These are phyloP conservation scores for Phytophthora ramorum DNA, from an alignment of 352 stramenopile species.

Conservation along the genomic window DNA sequence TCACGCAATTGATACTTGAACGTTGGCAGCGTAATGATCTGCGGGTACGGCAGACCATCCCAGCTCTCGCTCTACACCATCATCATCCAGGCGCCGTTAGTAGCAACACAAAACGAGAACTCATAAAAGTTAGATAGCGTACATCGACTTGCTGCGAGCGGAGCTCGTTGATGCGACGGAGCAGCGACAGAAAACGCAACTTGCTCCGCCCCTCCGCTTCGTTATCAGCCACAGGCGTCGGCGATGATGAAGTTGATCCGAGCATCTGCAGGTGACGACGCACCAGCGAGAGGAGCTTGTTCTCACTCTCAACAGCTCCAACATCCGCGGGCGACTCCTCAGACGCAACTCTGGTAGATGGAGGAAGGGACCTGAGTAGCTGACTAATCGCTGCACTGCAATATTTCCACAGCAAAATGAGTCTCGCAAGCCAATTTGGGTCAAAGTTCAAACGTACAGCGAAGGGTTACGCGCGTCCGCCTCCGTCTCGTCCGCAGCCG, in stretches of 20 bases:
- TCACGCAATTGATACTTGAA: slow-evolving; percentile 76
- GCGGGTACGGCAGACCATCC: slow-evolving; percentile 82
- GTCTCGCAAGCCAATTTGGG: background rate
- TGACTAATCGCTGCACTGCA: slow-evolving; percentile 40
- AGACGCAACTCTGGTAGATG: slow-evolving; percentile 1
- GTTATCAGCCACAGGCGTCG: slow-evolving; percentile 7
- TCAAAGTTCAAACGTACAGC: slow-evolving; percentile 13
- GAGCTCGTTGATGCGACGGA: slow-evolving; percentile 85
- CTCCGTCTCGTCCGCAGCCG: background rate
- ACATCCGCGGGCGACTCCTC: slow-evolving; percentile 6
- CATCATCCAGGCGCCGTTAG: slow-evolving; percentile 4
- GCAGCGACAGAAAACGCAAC: slow-evolving; percentile 76
- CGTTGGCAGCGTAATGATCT: slow-evolving; percentile 82
- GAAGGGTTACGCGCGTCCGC: slow-evolving; percentile 2
- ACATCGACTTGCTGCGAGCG: slow-evolving; percentile 82
- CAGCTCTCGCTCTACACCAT: slow-evolving; percentile 59
- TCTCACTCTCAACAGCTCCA: slow-evolving; percentile 31
- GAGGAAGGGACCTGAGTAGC: slow-evolving; percentile 30
- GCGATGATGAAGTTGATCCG: slow-evolving; percentile 16
- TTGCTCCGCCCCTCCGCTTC: slow-evolving; percentile 54
- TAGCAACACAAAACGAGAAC: slow-evolving; percentile 1
- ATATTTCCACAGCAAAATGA: slow-evolving; percentile 1
- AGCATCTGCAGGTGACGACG: slow-evolving; percentile 44
- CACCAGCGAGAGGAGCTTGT: slow-evolving; percentile 42
- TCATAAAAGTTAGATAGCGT: slow-evolving; percentile 14